Percentiles rank a stretch among this genome's conserved stretches.
Conservation (phyloP, 179 eudicot genomes). For the Nepenthes alata region DNA sequence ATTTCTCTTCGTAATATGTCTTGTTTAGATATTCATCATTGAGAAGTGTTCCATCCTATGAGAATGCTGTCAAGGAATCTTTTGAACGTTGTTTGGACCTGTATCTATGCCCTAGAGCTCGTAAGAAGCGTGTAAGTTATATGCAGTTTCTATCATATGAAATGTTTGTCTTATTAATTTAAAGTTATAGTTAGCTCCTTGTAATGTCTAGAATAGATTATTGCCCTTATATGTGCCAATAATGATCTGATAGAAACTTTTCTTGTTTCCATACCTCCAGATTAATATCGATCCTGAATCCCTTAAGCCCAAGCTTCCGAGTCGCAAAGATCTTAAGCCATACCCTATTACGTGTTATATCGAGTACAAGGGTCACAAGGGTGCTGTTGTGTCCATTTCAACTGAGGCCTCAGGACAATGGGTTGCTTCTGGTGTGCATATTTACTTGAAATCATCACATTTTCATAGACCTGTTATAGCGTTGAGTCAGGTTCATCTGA, state of each 20-base stretch:
- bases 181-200: neutral
- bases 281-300: constrained; percentile 86
- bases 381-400: constrained; percentile 70
- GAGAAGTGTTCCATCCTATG: constrained; percentile 86
- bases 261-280: constrained; percentile 26
- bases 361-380: constrained; percentile 85
- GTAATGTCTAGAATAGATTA: no score
- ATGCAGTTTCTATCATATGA: neutral
- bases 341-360: constrained; percentile 74
- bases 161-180: no score
- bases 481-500: neutral
- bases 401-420: constrained; percentile 81
- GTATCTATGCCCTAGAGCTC: constrained; percentile 81
- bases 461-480: neutral
- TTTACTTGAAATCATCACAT: neutral
- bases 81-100: constrained; percentile 85
- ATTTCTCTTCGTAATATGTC: neutral
- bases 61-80: constrained; percentile 48
- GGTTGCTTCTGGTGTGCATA: constrained; percentile 83
- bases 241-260: neutral
- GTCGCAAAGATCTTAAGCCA: constrained; percentile 80
- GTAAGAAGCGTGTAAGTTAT: constrained; percentile 69
- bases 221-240: neutral
- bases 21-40: constrained; percentile 54
- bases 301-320: constrained; percentile 70